Percentiles rank a stretch among this genome's conserved stretches.
These are phyloP conservation scores for Byssothecium circinans DNA, from an alignment of 2,329 filamentous ascomycete species.

Conservation along the genomic window DNA sequence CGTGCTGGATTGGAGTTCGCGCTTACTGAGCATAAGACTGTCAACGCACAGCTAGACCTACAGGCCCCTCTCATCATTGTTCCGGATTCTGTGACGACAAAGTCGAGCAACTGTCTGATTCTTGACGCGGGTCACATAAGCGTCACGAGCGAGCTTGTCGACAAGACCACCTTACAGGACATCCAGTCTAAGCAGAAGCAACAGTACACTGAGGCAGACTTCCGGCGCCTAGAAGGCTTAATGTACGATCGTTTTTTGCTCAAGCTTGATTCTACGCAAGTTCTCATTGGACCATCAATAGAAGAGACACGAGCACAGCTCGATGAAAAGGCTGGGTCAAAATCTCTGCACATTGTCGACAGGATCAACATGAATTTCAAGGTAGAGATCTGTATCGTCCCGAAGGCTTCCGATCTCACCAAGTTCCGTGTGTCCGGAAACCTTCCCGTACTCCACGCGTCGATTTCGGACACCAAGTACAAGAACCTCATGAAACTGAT, in stretches of 20 bases:
- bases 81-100: conserved; percentile 83
- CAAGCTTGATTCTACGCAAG: conserved; percentile 90
- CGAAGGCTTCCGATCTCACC: conserved; percentile 89
- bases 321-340: conserved; percentile 64
- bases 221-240: conserved; percentile 80
- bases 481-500: conserved; percentile 96
- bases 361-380: conserved; percentile 97
- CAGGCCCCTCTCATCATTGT: conserved; percentile 96
- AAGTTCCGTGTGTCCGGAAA: conserved; percentile 90
- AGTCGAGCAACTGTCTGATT: conserved; percentile 84
- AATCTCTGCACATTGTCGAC: conserved; percentile 86
- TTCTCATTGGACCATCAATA: conserved; percentile 91
- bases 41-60: conserved; percentile 93
- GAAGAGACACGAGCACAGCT: conserved; percentile 86
- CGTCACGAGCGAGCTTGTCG: conserved; percentile 89
- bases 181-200: conserved; percentile 89
- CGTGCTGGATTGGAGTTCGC: conserved; percentile 95
- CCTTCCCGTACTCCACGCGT: conserved; percentile 86
- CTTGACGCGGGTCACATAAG: conserved; percentile 95
- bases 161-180: conserved; percentile 84
- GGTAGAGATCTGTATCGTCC: conserved; percentile 95
- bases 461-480: conserved; percentile 93
- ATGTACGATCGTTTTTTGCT: conserved; percentile 98
- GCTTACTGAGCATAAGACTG: conserved; percentile 94
- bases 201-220: conserved; percentile 85